Evolutionary conservation across 1,139 yeast genomes (phyloP), one percentile per base, ranked within the genome.

Genomic region (Geotrichum macrosporum): DNA sequence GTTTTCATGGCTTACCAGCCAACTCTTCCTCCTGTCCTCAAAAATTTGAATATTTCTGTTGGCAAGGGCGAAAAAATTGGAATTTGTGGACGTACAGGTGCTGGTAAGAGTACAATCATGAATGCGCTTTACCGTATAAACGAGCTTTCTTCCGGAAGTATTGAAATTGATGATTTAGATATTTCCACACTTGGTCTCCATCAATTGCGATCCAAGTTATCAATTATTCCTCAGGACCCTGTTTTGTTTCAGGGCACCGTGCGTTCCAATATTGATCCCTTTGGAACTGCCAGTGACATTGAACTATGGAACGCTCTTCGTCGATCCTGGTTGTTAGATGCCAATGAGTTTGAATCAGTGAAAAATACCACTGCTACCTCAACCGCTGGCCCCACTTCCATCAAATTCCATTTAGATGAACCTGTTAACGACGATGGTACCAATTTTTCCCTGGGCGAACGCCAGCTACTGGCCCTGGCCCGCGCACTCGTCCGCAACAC

Each of bases 61-160:
- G 63, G 69, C 12, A 73, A 79, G 1, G 74, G 77, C 13, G 80
- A 80, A 60, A 81, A 80, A 59, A 72, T 82, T 51, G 89, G 89
- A 40, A 79, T 83, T 50, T 80, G 86, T 66, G 92, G 92, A 20
- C 75, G 89, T 57, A 83, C 89, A 1, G 92, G 92, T 50, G 88
- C 89, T 8, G 89, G 89, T 38, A 83, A 83, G 63, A 76, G 83
- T 18, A 77, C 86, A 1, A 78, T 83, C 36, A 78, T 81, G 74
- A 72, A 76, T 24, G 83, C 85, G 0, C 65, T 83, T 47, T 83
- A 76, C 62, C 71, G 92, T 47, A 65, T 83, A 35, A 67, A 74
- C 10, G 88, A 82, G 57, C 63, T 81, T 33, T 59, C 67, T n/a
- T 52, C 60, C 2, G 89, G 89, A 6, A 54, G 56, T 21, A 73